Evolutionary conservation across 2,329 filamentous ascomycete genomes (phyloP).

Genomic region (Stagonosporopsis cucurbitacearum): DNA sequence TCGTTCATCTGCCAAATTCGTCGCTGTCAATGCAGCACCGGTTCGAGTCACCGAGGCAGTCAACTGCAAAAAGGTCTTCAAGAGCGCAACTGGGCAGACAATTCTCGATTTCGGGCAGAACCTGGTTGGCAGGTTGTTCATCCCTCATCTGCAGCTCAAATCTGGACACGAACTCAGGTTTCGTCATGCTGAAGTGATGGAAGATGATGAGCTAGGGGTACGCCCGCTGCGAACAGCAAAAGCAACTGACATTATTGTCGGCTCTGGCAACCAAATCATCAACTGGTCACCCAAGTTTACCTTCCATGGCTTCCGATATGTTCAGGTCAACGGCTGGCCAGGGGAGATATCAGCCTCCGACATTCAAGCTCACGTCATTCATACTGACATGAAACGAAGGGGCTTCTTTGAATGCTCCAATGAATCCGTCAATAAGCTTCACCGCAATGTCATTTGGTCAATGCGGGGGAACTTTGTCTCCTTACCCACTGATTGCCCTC

Average conservation of each 20-base stretch:
- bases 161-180: not conserved
- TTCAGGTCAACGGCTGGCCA: not conserved
- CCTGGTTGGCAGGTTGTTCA: not conserved
- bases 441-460: slow-evolving; percentile 61
- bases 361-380: not conserved
- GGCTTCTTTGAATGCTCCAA: not conserved
- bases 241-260: not conserved
- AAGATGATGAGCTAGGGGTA: not conserved
- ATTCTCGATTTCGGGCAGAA: not conserved
- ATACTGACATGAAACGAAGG: not conserved
- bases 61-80: not conserved
- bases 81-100: not conserved
- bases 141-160: not conserved
- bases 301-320: slow-evolving; percentile 2
- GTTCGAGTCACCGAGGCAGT: not conserved
- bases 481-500: slow-evolving; percentile 55
- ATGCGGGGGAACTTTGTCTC: slow-evolving; percentile 63
- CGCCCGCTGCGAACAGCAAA: not conserved
- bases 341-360: not conserved
- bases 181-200: not conserved
- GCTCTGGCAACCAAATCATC: not conserved
- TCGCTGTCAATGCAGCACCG: not conserved
- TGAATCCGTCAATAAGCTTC: slow-evolving; percentile 54
- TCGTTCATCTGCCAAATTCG: not conserved
- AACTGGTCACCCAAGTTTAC: not conserved